Conservation (phyloP, 352 stramenopile species). For the Globisporangium spinosum region DNA sequence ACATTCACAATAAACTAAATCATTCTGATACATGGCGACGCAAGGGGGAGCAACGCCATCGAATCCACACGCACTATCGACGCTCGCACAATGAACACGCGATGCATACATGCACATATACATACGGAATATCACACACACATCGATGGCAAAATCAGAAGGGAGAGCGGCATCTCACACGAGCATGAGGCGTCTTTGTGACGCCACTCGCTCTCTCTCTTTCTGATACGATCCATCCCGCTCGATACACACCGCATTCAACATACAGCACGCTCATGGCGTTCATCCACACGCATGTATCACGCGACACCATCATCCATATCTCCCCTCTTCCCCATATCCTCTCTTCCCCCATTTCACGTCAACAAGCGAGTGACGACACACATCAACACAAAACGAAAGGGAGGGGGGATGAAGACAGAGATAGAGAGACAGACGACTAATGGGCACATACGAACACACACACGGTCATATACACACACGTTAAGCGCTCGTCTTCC, state of each 20-base stretch:
- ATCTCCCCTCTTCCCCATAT: neutral
- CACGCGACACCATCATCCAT: neutral
- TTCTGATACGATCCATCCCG: neutral
- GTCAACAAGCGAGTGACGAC: slow-evolving; percentile 11
- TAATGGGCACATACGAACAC: neutral
- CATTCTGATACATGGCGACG: neutral
- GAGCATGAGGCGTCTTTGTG: neutral
- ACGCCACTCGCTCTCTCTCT: neutral
- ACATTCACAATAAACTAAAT: neutral
- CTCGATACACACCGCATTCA: neutral
- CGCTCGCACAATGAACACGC: neutral
- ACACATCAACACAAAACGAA: slow-evolving; percentile 3
- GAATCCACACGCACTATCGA: neutral
- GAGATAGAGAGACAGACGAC: neutral
- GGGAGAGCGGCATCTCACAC: neutral
- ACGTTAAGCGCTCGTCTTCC: neutral
- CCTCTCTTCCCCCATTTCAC: neutral
- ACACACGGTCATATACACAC: slow-evolving; percentile 8
- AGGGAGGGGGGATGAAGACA: neutral
- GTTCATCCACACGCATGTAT: neutral
- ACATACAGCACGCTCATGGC: neutral
- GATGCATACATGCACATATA: neutral
- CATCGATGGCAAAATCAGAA: neutral
- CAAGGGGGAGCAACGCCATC: neutral
- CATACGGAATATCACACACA: neutral